phyloP scores from a whole-genome alignment of 1,284 basidiomycete species.

The Rhodotorula glutinis region DNA sequence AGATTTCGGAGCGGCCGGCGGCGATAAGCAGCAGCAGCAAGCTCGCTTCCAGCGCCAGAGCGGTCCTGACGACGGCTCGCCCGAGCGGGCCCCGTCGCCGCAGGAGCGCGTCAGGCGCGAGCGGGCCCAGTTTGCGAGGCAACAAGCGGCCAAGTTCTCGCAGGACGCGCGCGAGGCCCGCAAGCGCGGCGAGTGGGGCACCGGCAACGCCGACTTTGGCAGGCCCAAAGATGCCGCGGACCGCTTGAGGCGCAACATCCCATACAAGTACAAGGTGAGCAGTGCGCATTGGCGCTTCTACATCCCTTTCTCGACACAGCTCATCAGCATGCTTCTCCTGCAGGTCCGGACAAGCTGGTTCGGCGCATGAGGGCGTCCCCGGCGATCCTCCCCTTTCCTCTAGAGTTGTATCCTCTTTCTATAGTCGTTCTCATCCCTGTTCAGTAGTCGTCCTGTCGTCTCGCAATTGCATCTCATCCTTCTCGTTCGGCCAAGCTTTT shows the following conservation, averaged over 20 bases:
- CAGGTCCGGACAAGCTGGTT: slow-evolving; percentile 26
- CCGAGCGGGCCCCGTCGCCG: slow-evolving; percentile 4
- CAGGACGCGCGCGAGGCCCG: slow-evolving; percentile 35
- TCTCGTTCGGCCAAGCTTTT: too few relatives aligned
- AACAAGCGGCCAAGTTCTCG: slow-evolving; percentile 39
- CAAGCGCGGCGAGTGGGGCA: slow-evolving; percentile 31
- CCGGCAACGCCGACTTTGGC: slow-evolving; percentile 30
- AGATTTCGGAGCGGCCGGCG: neutral
- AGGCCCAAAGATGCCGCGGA: slow-evolving; percentile 43
- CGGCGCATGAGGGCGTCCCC: slow-evolving; percentile 21
- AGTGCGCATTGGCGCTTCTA: slow-evolving; percentile 4
- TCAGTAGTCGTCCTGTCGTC: neutral
- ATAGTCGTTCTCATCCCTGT: neutral
- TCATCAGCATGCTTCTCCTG: too few relatives aligned
- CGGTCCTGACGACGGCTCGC: slow-evolving; percentile 4
- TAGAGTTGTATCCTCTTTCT: neutral
- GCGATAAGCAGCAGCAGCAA: neutral
- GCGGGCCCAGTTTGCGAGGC: slow-evolving; percentile 27
- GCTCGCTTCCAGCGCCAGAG: too few relatives aligned
- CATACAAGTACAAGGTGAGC: slow-evolving; percentile 41
- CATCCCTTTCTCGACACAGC: neutral
- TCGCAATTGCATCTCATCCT: neutral
- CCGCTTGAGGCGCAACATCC: slow-evolving; percentile 39
- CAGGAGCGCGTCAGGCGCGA: slow-evolving; percentile 30
- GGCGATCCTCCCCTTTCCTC: neutral